Conservation (phyloP, 2,329 filamentous ascomycete species). For the Colletotrichum somersetense region DNA sequence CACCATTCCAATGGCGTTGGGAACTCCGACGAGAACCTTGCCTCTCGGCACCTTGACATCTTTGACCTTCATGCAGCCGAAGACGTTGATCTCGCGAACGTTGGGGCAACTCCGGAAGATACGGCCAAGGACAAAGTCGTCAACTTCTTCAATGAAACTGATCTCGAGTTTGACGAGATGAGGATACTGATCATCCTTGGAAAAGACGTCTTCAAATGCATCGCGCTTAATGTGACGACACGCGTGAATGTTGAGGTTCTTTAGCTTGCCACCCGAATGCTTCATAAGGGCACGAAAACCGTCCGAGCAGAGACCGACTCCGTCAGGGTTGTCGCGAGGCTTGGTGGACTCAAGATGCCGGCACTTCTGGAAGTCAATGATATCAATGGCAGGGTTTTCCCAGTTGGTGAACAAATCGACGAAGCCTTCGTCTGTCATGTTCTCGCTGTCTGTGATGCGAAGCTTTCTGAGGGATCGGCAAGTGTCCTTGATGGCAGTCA, state of each 20-base stretch:
- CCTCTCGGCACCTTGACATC: conserved; percentile 66
- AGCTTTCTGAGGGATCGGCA: conserved; percentile 81
- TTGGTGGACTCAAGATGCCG: conserved; percentile 80
- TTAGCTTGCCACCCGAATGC: conserved; percentile 79
- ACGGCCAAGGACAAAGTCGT: conserved; percentile 72
- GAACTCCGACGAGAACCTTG: conserved; percentile 68
- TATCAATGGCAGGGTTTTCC: conserved; percentile 77
- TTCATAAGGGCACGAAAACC: conserved; percentile 87
- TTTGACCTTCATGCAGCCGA: conserved; percentile 74
- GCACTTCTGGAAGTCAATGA: conserved; percentile 81
- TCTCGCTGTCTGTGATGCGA: conserved; percentile 82
- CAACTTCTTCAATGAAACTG: conserved; percentile 79
- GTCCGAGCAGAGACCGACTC: conserved; percentile 78
- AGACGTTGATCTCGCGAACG: conserved; percentile 70
- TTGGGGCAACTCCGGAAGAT: conserved; percentile 75
- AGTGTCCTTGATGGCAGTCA: conserved; percentile 77
- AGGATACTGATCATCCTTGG: conserved; percentile 70
- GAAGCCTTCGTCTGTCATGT: conserved; percentile 82
- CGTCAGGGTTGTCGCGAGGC: conserved; percentile 73
- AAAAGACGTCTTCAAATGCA: conserved; percentile 82
- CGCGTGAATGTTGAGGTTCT: conserved; percentile 80
- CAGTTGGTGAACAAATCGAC: conserved; percentile 79
- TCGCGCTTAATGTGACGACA: conserved; percentile 83
- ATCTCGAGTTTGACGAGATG: conserved; percentile 79
- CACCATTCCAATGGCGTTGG: conserved; percentile 71